Conservation (phyloP, 2,329 filamentous ascomycete species). For the Albifimbria verrucaria region DNA sequence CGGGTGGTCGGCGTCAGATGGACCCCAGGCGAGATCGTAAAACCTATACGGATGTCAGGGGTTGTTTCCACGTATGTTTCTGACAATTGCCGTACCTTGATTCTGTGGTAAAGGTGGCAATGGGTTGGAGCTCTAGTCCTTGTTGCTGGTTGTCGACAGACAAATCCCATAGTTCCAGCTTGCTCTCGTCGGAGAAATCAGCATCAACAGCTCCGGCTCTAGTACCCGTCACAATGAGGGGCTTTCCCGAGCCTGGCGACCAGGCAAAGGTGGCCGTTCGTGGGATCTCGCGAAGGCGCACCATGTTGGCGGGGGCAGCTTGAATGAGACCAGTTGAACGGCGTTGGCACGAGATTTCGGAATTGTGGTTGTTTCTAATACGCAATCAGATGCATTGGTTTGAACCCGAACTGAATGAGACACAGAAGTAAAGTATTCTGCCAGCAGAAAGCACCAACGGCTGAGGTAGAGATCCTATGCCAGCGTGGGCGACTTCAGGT, state of each 20-base stretch:
- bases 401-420: slow-evolving; percentile 14
- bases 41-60: slow-evolving; percentile 60
- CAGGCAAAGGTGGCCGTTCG: slow-evolving; percentile 96
- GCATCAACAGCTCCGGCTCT: slow-evolving; percentile 92
- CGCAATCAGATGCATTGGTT: slow-evolving; percentile 14
- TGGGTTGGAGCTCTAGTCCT: slow-evolving; percentile 78
- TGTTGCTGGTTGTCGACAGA: slow-evolving; percentile 73
- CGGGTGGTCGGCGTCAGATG: slow-evolving; percentile 72
- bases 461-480: slow-evolving; percentile 19
- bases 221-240: slow-evolving; percentile 88
- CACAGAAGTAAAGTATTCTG: slow-evolving; percentile 22
- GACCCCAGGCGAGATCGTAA: slow-evolving; percentile 94
- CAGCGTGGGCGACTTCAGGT: slow-evolving; percentile 19
- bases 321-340: slow-evolving; percentile 12
- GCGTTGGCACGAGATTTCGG: not conserved
- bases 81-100: slow-evolving; percentile 62
- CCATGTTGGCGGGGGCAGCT: slow-evolving; percentile 60
- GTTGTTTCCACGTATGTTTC: too few species aligned
- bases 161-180: slow-evolving; percentile 94
- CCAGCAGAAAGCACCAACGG: slow-evolving; percentile 25
- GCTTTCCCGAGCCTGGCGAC: slow-evolving; percentile 77
- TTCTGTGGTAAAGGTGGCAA: slow-evolving; percentile 80
- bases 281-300: slow-evolving; percentile 92
- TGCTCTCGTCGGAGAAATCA: slow-evolving; percentile 96
- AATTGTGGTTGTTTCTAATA: slow-evolving; percentile 4